Conservation (phyloP, 805 yeast species). For the Teunomyces lycoperdinae region DNA sequence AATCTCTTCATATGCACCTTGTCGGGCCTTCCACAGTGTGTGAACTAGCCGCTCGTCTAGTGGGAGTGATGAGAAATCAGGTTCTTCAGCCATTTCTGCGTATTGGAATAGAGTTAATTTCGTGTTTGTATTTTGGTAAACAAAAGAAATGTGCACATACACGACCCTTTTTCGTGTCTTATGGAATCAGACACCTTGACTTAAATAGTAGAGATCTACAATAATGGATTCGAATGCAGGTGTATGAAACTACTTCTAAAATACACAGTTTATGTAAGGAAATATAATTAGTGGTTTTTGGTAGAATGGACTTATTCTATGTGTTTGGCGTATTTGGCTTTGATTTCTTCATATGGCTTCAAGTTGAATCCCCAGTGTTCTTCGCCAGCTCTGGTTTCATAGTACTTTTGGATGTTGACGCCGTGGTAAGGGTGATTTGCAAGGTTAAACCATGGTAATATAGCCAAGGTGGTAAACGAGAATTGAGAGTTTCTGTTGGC, state of each 20-base stretch:
- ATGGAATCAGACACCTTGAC: background rate
- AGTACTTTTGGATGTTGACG: conserved; percentile 48
- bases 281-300: background rate
- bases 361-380: conserved; percentile 55
- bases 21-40: conserved; percentile 77
- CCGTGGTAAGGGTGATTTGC: conserved; percentile 83
- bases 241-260: background rate
- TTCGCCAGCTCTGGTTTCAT: conserved; percentile 55
- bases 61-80: conserved; percentile 62
- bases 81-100: conserved; percentile 38
- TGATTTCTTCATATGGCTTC: conserved; percentile 50
- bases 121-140: conserved; percentile 1
- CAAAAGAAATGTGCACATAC: background rate
- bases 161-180: background rate
- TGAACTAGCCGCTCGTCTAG: conserved; percentile 57
- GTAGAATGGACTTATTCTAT: conserved; percentile 15
- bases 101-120: background rate
- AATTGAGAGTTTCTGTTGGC: conserved; percentile 77
- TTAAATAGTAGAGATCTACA: too few species aligned
- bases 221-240: background rate
- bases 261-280: background rate
- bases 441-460: conserved; percentile 81
- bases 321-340: conserved; percentile 28
- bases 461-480: conserved; percentile 55
- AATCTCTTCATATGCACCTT: conserved; percentile 72